Base-by-base conservation (phyloP, 2,329 filamentous ascomycete genomes). In the Beauveria australis region DNA sequence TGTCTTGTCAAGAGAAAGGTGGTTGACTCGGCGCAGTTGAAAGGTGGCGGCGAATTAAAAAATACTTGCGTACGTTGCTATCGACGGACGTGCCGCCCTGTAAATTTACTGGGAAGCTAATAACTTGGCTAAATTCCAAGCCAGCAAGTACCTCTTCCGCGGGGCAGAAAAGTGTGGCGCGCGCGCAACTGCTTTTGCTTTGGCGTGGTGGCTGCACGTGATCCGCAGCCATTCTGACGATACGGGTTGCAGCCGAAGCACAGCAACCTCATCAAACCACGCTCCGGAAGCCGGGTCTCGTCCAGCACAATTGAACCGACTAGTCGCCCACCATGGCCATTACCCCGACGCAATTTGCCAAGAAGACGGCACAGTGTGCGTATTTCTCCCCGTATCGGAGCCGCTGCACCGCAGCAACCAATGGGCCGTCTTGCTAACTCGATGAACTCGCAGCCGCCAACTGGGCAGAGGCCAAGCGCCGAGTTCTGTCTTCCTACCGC, bases 331-430 rank as follows among this genome's bases (percentile, higher is more conserved):
- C 71, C 69, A 92, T 92, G 89, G 86, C 91, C 75, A 92, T 97
- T 78, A 89, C 92, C 77, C 91, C 93, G 67, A 97, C 93, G 64
- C 92, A 92, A 78, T 91, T 97, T 73, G 93, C 89, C 72, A 85
- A 89, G 75, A 84, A 83, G 76, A 89, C 89, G 76, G 84, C 86
- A 75, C 85, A 89, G 73, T 92, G 89, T 92, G 75, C 76, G 88
- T 53, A 59, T 53, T 60, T 40, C 6, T 43, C 30, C 60, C 22
- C 10, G 24, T 14, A 1, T 10, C 3, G 19, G 24, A 22, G n/a
- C 14, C 26, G 24, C 47, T 28, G 43, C 56, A 8, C n/a, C n/a
- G 14, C 53, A 26, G 51, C 24, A 26, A 12, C 43, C 41, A 22
- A 24, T 2, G 19, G 22, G 22, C 40, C 18, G 10, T 37, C n/a